Conservation (phyloP, 441 rosid genomes). For the Lepidium campestre region DNA sequence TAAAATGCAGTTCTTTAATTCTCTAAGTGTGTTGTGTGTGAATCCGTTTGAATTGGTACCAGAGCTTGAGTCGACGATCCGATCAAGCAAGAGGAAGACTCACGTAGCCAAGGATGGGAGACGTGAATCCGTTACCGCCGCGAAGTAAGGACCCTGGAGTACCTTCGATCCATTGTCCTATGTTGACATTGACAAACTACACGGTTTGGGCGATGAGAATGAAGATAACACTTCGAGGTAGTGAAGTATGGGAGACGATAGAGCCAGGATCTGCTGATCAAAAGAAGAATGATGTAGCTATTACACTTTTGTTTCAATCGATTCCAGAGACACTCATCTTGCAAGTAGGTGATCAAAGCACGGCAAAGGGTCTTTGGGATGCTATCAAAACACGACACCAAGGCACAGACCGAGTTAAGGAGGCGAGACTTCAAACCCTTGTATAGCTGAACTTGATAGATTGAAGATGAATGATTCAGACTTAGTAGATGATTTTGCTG, state of each 20-base stretch:
- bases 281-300: neutral
- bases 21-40: too few species aligned
- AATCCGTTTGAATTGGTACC: too few species aligned
- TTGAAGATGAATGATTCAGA: neutral
- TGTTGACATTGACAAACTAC: neutral
- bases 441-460: neutral
- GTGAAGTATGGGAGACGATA: neutral
- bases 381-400: neutral
- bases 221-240: neutral
- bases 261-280: neutral
- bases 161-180: too few species aligned
- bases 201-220: neutral
- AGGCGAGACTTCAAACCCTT: neutral
- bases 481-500: too few species aligned
- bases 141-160: too few species aligned
- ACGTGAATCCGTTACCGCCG: too few species aligned
- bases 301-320: neutral
- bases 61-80: too few species aligned
- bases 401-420: neutral
- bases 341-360: neutral
- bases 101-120: too few species aligned
- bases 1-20: too few species aligned
- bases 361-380: neutral
- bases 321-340: neutral
- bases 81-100: too few species aligned